These are phyloP conservation scores for Fusarium neocosmosporiellum DNA, from an alignment of 2,329 filamentous ascomycete genomes.

Conservation along the genomic window DNA sequence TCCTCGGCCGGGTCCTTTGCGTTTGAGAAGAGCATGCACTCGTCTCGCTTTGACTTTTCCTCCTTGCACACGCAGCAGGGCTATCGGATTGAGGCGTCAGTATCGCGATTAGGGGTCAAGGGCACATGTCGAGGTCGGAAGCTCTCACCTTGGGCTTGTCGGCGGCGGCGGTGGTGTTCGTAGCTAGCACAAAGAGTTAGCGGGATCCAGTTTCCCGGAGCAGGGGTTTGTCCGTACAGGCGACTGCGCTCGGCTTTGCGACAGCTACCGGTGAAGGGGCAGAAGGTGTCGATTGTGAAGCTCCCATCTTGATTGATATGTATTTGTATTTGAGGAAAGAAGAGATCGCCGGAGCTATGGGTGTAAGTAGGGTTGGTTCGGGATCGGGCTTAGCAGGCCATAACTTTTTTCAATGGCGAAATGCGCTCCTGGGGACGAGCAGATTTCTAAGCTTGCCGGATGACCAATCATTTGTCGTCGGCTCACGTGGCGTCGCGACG, in stretches of 20 bases:
- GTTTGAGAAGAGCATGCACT: constrained; percentile 98
- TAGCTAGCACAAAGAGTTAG: constrained; percentile 29
- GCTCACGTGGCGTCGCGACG: constrained; percentile 45
- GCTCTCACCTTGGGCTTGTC: constrained; percentile 58
- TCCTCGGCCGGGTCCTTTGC: constrained; percentile 84
- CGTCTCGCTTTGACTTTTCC: constrained; percentile 91
- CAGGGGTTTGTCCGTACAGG: constrained; percentile 39
- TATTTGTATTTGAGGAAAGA: neutral
- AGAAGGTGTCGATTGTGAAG: constrained; percentile 31
- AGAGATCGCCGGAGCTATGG: constrained; percentile 16
- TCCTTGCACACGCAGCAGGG: constrained; percentile 98
- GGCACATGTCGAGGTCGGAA: neutral
- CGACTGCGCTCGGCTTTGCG: constrained; percentile 43
- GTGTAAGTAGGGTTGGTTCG: neutral
- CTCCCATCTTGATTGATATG: constrained; percentile 21
- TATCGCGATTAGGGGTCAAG: constrained; percentile 33
- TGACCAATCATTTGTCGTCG: constrained; percentile 44
- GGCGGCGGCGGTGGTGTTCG: constrained; percentile 43
- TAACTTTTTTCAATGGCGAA: constrained; percentile 40
- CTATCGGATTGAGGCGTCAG: constrained; percentile 57
- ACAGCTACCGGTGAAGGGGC: constrained; percentile 1
- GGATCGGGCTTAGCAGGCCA: constrained; percentile 19
- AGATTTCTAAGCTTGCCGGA: constrained; percentile 46
- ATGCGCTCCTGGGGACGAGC: constrained; percentile 20
- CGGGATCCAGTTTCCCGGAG: neutral